Conservation (phyloP, 352 stramenopile genomes). For the Phytophthora citricola region DNA sequence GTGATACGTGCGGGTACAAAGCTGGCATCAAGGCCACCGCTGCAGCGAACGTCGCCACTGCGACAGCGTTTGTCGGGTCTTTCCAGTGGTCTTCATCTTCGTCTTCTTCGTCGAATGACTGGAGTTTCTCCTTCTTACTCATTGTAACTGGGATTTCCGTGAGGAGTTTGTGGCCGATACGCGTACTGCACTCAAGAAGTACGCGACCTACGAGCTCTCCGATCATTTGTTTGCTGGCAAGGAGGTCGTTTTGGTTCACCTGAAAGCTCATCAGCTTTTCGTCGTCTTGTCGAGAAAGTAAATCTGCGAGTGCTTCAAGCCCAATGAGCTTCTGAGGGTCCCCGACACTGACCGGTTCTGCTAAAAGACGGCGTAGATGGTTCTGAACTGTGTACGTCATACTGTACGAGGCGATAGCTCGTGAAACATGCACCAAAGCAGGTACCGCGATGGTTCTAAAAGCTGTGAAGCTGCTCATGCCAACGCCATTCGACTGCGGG, state of each 20-base stretch:
- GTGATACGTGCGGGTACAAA: slow-evolving; percentile 52
- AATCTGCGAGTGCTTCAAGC: slow-evolving; percentile 48
- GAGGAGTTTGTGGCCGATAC: slow-evolving; percentile 61
- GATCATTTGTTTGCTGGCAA: slow-evolving; percentile 34
- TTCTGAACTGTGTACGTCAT: slow-evolving; percentile 73
- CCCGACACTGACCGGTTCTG: slow-evolving; percentile 66
- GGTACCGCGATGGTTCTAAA: slow-evolving; percentile 49
- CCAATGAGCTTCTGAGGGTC: slow-evolving; percentile 81
- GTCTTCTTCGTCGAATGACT: slow-evolving; percentile 6
- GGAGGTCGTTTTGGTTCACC: slow-evolving; percentile 51
- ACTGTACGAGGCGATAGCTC: slow-evolving; percentile 73
- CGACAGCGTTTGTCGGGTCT: slow-evolving; percentile 57
- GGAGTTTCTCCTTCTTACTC: slow-evolving; percentile 7
- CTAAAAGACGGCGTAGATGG: slow-evolving; percentile 64
- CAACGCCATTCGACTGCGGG: slow-evolving; percentile 30
- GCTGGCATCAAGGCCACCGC: slow-evolving; percentile 50
- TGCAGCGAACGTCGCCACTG: slow-evolving; percentile 58
- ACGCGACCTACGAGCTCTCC: slow-evolving; percentile 70
- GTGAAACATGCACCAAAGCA: slow-evolving; percentile 55
- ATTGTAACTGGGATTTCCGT: slow-evolving; percentile 30
- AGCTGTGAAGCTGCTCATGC: slow-evolving; percentile 31
- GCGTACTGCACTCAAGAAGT: slow-evolving; percentile 73
- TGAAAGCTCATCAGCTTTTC: slow-evolving; percentile 7
- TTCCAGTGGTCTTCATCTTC: slow-evolving; percentile 34
- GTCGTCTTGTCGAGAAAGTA: slow-evolving; percentile 23